Conservation (phyloP, 768 basidiomycete species). For the Cyclocybe aegerita region DNA sequence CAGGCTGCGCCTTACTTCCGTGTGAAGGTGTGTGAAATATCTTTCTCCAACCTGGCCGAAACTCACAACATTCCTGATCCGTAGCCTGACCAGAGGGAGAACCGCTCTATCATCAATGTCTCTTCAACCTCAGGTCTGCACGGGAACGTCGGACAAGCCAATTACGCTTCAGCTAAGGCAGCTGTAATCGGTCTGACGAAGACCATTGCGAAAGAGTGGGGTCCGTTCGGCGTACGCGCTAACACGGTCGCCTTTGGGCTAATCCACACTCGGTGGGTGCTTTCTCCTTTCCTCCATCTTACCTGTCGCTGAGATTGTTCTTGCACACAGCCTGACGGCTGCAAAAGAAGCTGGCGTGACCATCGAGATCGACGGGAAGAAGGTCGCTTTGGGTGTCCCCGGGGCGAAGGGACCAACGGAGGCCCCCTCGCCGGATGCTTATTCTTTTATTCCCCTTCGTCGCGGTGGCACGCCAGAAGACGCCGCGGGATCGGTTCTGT, state of each 20-base stretch:
- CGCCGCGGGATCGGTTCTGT: constrained; percentile 72
- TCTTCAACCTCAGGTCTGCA: constrained; percentile 83
- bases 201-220: constrained; percentile 89
- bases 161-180: constrained; percentile 79
- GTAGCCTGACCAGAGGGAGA: constrained; percentile 57
- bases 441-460: constrained; percentile 58
- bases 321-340: constrained; percentile 65
- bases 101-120: constrained; percentile 78
- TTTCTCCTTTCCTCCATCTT: not conserved
- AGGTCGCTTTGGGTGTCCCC: constrained; percentile 81
- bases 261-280: constrained; percentile 69
- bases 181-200: constrained; percentile 81
- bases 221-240: constrained; percentile 75
- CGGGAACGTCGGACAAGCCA: constrained; percentile 84
- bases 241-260: constrained; percentile 81
- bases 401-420: constrained; percentile 39
- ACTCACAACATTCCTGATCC: not conserved
- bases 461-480: constrained; percentile 73
- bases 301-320: no score
- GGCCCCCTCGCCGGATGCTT: constrained; percentile 30
- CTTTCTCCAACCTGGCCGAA: constrained; percentile 1
- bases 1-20: constrained; percentile 87
- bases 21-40: constrained; percentile 48
- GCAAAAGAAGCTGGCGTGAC: constrained; percentile 75
- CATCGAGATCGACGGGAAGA: constrained; percentile 82